Base-by-base conservation (phyloP, 352 stramenopile genomes). In the Blastocystis sp. region DNA sequence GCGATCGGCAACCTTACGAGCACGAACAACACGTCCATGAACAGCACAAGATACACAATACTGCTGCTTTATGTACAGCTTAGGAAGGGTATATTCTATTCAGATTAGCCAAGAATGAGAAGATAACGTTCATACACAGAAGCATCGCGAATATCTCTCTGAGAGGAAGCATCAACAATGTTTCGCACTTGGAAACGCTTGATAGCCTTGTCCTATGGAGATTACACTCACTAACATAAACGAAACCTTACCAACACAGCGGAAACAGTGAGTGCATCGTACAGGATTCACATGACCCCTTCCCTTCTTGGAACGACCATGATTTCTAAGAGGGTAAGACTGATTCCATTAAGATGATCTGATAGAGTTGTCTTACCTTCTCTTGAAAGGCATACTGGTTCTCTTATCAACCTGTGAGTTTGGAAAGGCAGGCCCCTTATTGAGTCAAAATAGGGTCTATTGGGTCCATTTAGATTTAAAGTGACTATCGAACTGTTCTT, bases 11-110 rank as follows among this genome's bases (percentile, higher is more conserved):
- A 94, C 92, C 90, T 95, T 98, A 91, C 97, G 95, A 90, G 95
- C 97, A 94, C 97, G 95, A 75, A 99, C 97, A 91, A 99, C 98
- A 93, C 97, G 96, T 93, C 98, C 96, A 94, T 99, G 97, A 87
- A 99, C 98, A 79, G 97, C 97, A 68, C 96, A 96, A 91, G 98
- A 96, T 40, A 99, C 95, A 92, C 96, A 98, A 94, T 99, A 99
- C 93, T 98, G 98, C 95, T 98, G 98, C 96, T 99, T 99, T 91
- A 99, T 97, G 95, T 99, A 99, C 90, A 99, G 96, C 94, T 99
- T 99, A 90, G 97, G 97, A 89, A 99, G 93, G 89, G 95, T 94
- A 93, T 99, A 99, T 92, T 97, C 97, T 89, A 84, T 5, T 9
- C 60, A 1, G 1, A 24, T 84, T 4, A 64, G 17, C 4, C 9